Evolutionary conservation across 208 protist species (phyloP), one percentile per base, ranked within the genome.

Genomic region (Crithidia brevicula): DNA sequence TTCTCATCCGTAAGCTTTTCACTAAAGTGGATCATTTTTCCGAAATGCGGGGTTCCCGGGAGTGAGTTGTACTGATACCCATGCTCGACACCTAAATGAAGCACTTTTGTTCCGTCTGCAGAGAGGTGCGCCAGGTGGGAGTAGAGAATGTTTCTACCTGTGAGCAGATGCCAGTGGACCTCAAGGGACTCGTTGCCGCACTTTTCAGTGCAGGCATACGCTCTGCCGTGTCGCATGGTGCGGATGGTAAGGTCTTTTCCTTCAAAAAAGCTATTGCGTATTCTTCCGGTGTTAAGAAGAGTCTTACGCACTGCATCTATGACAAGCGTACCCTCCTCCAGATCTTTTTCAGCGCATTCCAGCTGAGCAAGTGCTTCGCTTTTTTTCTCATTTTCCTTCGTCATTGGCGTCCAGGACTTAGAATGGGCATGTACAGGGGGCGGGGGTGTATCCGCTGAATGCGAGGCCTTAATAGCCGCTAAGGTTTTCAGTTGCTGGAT

Each of bases 31-130:
- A 92, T 57, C 40, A 79, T 93, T 77, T 91, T 85, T 22, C 85
- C 53, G 70, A 96, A 96, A 45, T 93, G 78, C 27, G 46, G 51
- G 0, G 83, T 82, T 4, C 91, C 91, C 10, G 91, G 91, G 27
- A 92, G 79, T 11, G 76, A 85, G 69, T 96, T 94, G 63, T 96
- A 96, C 65, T 96, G 91, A 64, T 93, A 96, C 15, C 88, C 91
- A 62, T 92, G 80, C 62, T 96, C 91, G 0, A 77, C 53, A 23
- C 91, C 91, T 5, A 92, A 42, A 53, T 96, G 91, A 13, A 90
- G 46, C 6, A 90, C 46, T 33, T 36, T 34, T 7, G 72, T 78
- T 5, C 79, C 91, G 71, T 96, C 91, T 1, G 67, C 22, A 28
- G 77, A 83, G 28, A 96, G 63, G 60, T 96, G 91, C 0, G 87